Evolutionary conservation across 805 yeast species (phyloP).

Genomic region (Metschnikowia bowlesiae): DNA sequence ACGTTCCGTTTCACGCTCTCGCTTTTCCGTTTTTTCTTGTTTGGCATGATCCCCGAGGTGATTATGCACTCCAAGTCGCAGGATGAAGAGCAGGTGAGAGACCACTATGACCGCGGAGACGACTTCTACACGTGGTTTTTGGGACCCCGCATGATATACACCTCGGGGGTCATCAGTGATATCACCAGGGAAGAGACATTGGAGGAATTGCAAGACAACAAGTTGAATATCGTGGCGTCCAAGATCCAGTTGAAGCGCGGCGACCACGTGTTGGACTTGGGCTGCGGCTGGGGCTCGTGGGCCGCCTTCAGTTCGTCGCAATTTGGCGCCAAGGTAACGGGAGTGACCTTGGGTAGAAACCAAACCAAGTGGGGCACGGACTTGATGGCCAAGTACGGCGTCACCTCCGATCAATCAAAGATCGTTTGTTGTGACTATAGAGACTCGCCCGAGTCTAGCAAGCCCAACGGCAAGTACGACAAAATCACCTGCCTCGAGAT

Average conservation of each 20-base stretch:
- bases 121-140: conserved; percentile 92
- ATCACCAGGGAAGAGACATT: conserved; percentile 67
- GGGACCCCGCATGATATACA: conserved; percentile 92
- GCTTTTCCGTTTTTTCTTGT: conserved; percentile 72
- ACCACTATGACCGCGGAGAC: conserved; percentile 94
- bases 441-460: conserved; percentile 71
- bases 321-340: conserved; percentile 83
- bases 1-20: conserved; percentile 71
- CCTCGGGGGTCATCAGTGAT: conserved; percentile 79
- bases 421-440: conserved; percentile 85
- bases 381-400: conserved; percentile 64
- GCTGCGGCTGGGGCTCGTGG: conserved; percentile 96
- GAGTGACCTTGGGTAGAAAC: conserved; percentile 83
- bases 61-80: conserved; percentile 88
- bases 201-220: conserved; percentile 83
- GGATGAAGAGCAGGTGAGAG: conserved; percentile 95
- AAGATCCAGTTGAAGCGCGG: conserved; percentile 71
- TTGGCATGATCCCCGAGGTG: conserved; percentile 90
- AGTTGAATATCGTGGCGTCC: conserved; percentile 81
- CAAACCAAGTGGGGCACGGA: conserved; percentile 88
- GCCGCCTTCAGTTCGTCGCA: conserved; percentile 78
- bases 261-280: conserved; percentile 75
- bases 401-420: conserved; percentile 62
- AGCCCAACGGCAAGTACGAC: conserved; percentile 53
- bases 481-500: conserved; percentile 88